Conservation (phyloP, 805 yeast genomes). For the Metschnikowia cubensis region DNA sequence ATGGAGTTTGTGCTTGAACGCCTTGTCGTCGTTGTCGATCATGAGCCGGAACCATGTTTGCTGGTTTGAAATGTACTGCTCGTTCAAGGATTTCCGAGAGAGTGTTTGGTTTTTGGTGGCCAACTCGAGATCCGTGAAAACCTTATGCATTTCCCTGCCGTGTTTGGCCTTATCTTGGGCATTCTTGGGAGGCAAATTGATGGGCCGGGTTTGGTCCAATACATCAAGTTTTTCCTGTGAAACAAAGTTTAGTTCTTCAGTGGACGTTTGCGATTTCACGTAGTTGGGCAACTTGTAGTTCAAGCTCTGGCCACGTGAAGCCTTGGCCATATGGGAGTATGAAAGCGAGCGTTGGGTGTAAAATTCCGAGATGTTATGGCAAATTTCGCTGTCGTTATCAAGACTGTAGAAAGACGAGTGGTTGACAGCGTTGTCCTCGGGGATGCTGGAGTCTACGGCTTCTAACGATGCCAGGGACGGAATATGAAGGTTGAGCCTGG, state of each 20-base stretch:
- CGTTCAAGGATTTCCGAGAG: conserved; percentile 18
- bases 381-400: conserved; percentile 32
- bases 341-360: conserved; percentile 35
- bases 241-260: conserved; percentile 33
- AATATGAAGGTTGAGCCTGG: conserved; percentile 6
- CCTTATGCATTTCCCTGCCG: conserved; percentile 49
- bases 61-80: conserved; percentile 20
- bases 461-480: conserved; percentile 6
- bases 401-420: conserved; percentile 8
- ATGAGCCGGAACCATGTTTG: conserved; percentile 27
- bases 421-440: conserved; percentile 13
- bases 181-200: conserved; percentile 67
- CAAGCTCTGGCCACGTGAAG: conserved; percentile 30
- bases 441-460: conserved; percentile 3
- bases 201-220: conserved; percentile 62
- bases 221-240: conserved; percentile 56
- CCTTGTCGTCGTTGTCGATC: conserved; percentile 18
- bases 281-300: conserved; percentile 36
- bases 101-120: conserved; percentile 23
- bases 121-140: conserved; percentile 39
- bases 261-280: conserved; percentile 36
- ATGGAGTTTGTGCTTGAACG: conserved; percentile 23
- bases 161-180: conserved; percentile 50
- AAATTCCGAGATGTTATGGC: conserved; percentile 34
- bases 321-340: conserved; percentile 29